Evolutionary conservation across 2,329 filamentous ascomycete genomes (phyloP).

Genomic region (Fusarium sp.): DNA sequence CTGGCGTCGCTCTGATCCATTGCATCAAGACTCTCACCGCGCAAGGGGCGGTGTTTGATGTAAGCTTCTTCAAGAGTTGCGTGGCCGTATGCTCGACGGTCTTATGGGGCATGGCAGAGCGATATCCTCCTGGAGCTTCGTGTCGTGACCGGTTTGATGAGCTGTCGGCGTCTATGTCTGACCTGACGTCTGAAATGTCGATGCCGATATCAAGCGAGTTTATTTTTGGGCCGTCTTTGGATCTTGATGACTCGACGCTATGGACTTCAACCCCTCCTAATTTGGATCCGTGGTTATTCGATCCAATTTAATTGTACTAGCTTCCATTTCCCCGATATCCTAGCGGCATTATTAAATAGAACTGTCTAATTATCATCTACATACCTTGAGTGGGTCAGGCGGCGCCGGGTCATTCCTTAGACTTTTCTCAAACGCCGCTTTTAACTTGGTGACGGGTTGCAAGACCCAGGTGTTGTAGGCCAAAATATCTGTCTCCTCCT

Average conservation of each 20-base stretch:
- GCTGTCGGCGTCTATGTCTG: conserved; percentile 22
- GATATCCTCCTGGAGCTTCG: conserved; percentile 41
- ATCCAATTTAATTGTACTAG: background rate
- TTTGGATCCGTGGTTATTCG: conserved; percentile 20
- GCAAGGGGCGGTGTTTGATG: background rate
- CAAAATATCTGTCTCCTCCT: conserved; percentile 52
- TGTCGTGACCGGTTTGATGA: conserved; percentile 48
- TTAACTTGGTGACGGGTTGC: conserved; percentile 49
- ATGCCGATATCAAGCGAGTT: background rate
- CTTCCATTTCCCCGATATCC: background rate
- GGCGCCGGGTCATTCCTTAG: conserved; percentile 50
- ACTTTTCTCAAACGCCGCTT: conserved; percentile 46
- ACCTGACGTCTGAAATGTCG: background rate
- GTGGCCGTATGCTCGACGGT: conserved; percentile 44
- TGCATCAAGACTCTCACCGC: conserved; percentile 23
- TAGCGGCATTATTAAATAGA: no score
- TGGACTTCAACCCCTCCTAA: conserved; percentile 9
- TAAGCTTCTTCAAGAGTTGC: background rate
- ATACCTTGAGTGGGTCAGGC: conserved; percentile 49
- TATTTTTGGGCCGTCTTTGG: background rate
- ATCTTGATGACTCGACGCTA: background rate
- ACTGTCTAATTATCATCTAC: no score
- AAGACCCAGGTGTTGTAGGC: conserved; percentile 52
- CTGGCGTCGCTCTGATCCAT: conserved; percentile 40
- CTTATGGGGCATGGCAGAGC: conserved; percentile 49